Evolutionary conservation across 805 yeast genomes (phyloP), one percentile per base, ranked within the genome.

Genomic region (Ogataea kodamae): DNA sequence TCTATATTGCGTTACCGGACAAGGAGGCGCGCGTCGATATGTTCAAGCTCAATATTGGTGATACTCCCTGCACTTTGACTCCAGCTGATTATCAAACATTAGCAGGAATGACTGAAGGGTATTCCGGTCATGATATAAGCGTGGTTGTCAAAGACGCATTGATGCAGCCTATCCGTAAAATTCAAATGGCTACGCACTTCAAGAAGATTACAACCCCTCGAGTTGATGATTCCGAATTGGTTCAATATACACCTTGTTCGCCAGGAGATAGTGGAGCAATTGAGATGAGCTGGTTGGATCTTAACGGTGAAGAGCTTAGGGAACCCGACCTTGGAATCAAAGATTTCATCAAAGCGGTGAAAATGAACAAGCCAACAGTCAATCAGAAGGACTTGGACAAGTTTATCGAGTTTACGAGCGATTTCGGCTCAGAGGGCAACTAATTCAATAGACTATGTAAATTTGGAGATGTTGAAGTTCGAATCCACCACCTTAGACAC

Each of bases 401-500:
- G 53, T 97, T 90, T 59, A 76, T 77, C 29, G 83, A 85, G 45
- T 92, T 92, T 55, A 92, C 99, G 0, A 74, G 72, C 26, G 99
- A 92, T 62, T 92, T 92, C 57, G 99, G 98, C 22, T 96, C 90
- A 51, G 98, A 92, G 61, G 99, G 99, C 27, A 87, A 85, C 50
- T 85, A 41, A 24, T 23, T n/a, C n/a, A 12, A 16, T 22, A 21
- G 24, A 20, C 35, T 25, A 46, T 19, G 33, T 42, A 35, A 55
- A 57, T 23, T 50, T 45, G 21, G 55, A 53, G 16, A 74, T 68
- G 45, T 81, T 78, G 56, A 83, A 78, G 28, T 81, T 76, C 6
- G 76, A 70, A 50, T 89, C 96, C 9, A 94, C 85, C 15, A 88
- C 83, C 49, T 81, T 81, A 16, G 87, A 88, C 24, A 74, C 70